phyloP scores from a whole-genome alignment of 192 early-diverging fungal species.

The Rhizophagus prolifer region DNA sequence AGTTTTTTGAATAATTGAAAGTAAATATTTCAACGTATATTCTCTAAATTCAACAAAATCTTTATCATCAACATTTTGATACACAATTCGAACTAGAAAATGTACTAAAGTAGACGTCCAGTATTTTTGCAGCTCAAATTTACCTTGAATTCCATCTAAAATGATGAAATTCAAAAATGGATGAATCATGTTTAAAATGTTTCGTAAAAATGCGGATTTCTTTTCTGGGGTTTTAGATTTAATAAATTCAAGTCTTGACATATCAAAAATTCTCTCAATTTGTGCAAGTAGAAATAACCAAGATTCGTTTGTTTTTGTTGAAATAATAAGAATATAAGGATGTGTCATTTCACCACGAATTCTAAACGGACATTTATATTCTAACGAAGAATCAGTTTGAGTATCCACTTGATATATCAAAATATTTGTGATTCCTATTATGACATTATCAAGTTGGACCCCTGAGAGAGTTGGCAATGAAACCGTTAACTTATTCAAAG shows the following conservation, averaged over 20 bases:
- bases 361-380: conserved; percentile 3
- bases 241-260: conserved; percentile 1
- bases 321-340: not conserved
- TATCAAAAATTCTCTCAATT: conserved; percentile 19
- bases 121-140: not conserved
- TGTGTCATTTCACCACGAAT: not conserved
- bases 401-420: conserved; percentile 7
- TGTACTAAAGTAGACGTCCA: not conserved
- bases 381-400: not conserved
- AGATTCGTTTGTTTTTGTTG: not conserved
- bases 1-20: conserved; percentile 1
- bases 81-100: not conserved
- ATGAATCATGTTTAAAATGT: conserved; percentile 6
- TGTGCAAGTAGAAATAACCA: not conserved
- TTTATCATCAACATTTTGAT: not conserved
- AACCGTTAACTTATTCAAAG: conserved; percentile 1
- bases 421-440: conserved; percentile 4
- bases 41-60: not conserved
- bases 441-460: not conserved
- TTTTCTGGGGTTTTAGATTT: not conserved
- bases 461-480: not conserved
- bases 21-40: conserved; percentile 3
- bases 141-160: not conserved
- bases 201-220: conserved; percentile 1
- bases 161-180: conserved; percentile 11